Evolutionary conservation across 73 alveolate species (phyloP).

Genomic region (Effrenium voratum): DNA sequence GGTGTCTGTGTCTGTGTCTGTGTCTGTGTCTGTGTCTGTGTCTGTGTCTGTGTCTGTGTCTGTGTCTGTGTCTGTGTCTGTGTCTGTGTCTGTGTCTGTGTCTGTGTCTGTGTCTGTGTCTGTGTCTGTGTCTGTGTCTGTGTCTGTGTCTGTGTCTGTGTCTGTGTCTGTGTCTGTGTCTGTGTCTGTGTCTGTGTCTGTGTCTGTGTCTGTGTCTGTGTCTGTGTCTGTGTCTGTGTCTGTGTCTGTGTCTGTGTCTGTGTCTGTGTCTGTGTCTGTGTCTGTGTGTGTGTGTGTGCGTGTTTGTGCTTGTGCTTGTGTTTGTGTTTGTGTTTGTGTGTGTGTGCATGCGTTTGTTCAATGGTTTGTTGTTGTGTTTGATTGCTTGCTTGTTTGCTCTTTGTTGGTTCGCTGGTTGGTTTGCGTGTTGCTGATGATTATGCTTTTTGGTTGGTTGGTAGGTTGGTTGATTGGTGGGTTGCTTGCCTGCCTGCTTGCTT

Average conservation of each 20-base stretch:
- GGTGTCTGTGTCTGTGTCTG: background rate
- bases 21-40: background rate
- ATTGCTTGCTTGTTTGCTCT: too few species aligned
- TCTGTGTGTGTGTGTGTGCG: background rate
- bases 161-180: conserved; percentile 4
- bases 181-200: conserved; percentile 4
- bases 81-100: conserved; percentile 4
- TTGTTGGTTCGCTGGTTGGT: too few species aligned
- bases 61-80: conserved; percentile 4
- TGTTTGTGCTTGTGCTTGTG: too few species aligned
- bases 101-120: conserved; percentile 4
- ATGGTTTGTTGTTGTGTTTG: too few species aligned
- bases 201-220: conserved; percentile 4
- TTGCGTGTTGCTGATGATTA: too few species aligned
- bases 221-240: conserved; percentile 4
- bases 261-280: conserved; percentile 4
- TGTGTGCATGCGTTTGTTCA: too few species aligned
- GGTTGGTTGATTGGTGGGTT: too few species aligned
- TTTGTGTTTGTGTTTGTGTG: too few species aligned
- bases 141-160: conserved; percentile 4
- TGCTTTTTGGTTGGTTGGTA: too few species aligned
- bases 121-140: conserved; percentile 4
- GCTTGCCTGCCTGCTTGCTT: too few species aligned
- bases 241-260: conserved; percentile 4
- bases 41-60: background rate